Percentiles rank a stretch among this genome's conserved stretches.
These are phyloP conservation scores for Apiotrichum montevideense DNA, from an alignment of 1,284 basidiomycete genomes.

Conservation along the genomic window DNA sequence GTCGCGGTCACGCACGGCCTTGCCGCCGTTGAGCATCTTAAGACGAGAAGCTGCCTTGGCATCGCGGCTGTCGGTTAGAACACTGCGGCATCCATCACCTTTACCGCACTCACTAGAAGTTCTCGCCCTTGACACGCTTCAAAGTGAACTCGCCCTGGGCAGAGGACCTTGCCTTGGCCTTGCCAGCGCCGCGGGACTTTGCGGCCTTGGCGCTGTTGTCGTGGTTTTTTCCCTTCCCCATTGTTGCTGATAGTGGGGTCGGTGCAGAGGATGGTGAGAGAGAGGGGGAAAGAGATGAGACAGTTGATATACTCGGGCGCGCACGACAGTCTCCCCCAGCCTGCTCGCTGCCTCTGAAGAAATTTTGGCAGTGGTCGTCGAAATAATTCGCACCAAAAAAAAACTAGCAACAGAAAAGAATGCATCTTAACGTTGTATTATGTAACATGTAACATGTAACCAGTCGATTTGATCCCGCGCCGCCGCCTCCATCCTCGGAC, in stretches of 20 bases:
- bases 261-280: background rate
- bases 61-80: slow-evolving; percentile 64
- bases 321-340: background rate
- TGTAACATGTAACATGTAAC: background rate
- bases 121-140: slow-evolving; percentile 63
- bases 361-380: no score
- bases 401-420: no score
- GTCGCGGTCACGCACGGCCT: slow-evolving; percentile 77
- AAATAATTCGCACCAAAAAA: no score
- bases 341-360: background rate
- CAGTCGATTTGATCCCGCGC: background rate
- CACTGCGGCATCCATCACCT: slow-evolving; percentile 25
- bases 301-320: background rate
- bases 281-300: background rate
- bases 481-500: background rate
- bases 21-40: slow-evolving; percentile 87
- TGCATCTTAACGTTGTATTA: background rate
- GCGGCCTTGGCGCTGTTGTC: slow-evolving; percentile 31
- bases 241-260: slow-evolving; percentile 14
- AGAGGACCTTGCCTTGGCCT: slow-evolving; percentile 29
- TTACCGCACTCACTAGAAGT: background rate
- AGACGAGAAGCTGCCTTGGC: slow-evolving; percentile 73
- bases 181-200: slow-evolving; percentile 25
- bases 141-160: slow-evolving; percentile 46
- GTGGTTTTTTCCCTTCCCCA: slow-evolving; percentile 48